Evolutionary conservation across 176 grass and related monocot species (phyloP), one percentile per base, ranked within the genome.

Genomic region (Triticum timopheevii): DNA sequence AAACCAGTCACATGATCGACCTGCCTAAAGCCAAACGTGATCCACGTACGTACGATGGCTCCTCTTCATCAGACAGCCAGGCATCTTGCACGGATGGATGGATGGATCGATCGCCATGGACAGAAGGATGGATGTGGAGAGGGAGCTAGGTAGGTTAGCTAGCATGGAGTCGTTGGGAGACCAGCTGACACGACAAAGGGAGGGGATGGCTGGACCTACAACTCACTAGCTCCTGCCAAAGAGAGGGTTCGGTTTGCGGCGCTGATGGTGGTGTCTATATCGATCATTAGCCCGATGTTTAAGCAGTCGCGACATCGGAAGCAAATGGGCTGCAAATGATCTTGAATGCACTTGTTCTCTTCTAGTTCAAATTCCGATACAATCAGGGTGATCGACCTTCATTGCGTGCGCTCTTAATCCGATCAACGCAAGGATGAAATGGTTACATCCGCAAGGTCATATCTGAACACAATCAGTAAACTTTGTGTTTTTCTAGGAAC

Each of bases 81-180:
- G 58, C 50, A 52, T 83, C 65, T 65, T 52, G 79, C 56, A 44
- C 58, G 72, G 7, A 35, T 65, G 65, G 67, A 44, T 44, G 13
- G 47, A 50, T 50, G 5, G 24, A 47, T 59, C 6, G 35, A 7
- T 38, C 1, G 36, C 35, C 35, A 38, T 47, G 13, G 49, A 49
- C 12, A 3, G 45, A 49, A 15, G 5, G 24, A 61, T 47, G 49
- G 5, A 52, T 16, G 5, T 7, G 0, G 50, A 2, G 50, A 19
- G 1, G 16, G 50, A 54, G 50, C 50, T 54, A 54, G 50, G 50
- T 54, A 54, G 50, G 50, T 19, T 19, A 54, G 50, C 50, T 54
- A 52, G 61, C 81, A 84, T 80, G 81, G 85, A 84, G 85, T 80
- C 69, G 81, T 61, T 69, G 77, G 85, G 85, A 84, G 69, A 69